phyloP scores from a whole-genome alignment of 2,329 filamentous ascomycete species.

The Aspergillus ochraceus region DNA sequence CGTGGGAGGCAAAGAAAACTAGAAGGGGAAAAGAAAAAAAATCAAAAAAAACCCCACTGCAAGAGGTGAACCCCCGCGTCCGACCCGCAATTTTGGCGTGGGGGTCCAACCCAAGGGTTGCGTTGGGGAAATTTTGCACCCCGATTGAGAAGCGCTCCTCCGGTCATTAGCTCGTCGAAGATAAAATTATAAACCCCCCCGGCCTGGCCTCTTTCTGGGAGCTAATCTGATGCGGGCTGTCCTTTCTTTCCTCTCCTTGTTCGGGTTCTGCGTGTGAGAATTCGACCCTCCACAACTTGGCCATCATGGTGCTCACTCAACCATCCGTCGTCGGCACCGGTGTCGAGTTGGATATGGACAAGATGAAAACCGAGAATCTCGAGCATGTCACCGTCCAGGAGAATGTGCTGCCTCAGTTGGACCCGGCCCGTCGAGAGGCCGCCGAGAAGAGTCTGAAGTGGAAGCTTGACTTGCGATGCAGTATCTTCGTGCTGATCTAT shows the following conservation, averaged over 20 bases:
- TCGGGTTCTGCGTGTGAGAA: not conserved
- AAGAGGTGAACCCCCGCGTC: not conserved
- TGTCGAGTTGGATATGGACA: not conserved
- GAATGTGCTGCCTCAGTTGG: not conserved
- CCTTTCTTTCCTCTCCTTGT: not conserved
- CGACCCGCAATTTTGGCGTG: not conserved
- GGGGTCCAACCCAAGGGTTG: not conserved
- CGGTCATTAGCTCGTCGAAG: too few relatives aligned
- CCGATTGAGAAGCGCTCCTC: not conserved
- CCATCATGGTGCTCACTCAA: not conserved
- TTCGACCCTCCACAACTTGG: not conserved
- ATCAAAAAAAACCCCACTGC: not conserved
- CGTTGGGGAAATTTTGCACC: not conserved
- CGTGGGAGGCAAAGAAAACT: not conserved
- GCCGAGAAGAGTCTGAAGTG: slow-evolving; percentile 27
- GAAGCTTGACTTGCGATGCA: slow-evolving; percentile 29
- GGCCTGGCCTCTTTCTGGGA: not conserved
- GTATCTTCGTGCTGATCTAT: slow-evolving; percentile 23
- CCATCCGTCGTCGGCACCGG: not conserved
- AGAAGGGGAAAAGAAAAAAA: too few relatives aligned
- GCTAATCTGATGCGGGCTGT: not conserved
- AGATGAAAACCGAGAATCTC: not conserved
- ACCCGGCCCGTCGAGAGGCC: not conserved
- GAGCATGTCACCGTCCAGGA: not conserved
- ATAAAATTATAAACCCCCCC: not conserved